A percentile compares a stretch with the other conserved stretches of the same genome.
phyloP scores from a whole-genome alignment of 2,329 filamentous ascomycete genomes.

The Penicillium sp. region DNA sequence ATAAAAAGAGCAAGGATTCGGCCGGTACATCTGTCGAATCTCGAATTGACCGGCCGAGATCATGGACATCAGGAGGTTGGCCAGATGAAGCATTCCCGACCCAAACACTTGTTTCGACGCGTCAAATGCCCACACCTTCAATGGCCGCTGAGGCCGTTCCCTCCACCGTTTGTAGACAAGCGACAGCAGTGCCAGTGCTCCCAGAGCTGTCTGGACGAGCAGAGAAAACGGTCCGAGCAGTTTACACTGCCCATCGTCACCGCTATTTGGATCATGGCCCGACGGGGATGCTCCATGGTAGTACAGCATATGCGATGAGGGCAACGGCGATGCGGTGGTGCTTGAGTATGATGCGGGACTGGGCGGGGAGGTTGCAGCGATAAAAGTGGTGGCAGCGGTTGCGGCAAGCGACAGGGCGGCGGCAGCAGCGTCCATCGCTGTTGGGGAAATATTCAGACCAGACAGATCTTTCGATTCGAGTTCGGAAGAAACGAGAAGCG shows the following conservation, averaged over 20 bases:
- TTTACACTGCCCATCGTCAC: conserved; percentile 74
- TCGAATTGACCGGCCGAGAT: conserved; percentile 81
- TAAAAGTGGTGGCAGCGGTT: conserved; percentile 15
- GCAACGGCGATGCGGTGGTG: conserved; percentile 22
- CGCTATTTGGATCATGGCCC: conserved; percentile 40
- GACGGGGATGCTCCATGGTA: conserved; percentile 22
- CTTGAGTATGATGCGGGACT: conserved; percentile 2
- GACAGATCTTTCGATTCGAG: conserved; percentile 4
- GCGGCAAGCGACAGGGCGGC: conserved; percentile 17
- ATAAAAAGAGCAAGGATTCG: conserved; percentile 97
- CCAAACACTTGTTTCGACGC: conserved; percentile 97
- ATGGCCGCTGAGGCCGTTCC: conserved; percentile 83
- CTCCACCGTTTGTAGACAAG: conserved; percentile 92
- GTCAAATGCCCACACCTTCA: conserved; percentile 98
- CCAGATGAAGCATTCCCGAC: conserved; percentile 84
- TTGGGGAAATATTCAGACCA: not conserved
- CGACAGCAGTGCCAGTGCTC: conserved; percentile 77
- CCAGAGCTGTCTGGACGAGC: conserved; percentile 83
- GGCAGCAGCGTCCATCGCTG: conserved; percentile 11
- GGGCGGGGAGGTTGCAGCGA: conserved; percentile 11
- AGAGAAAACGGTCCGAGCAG: conserved; percentile 90
- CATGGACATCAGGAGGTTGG: conserved; percentile 96
- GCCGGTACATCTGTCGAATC: conserved; percentile 57
- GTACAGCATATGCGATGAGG: conserved; percentile 19
- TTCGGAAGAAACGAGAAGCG: conserved; percentile 16